These are phyloP conservation scores for Lagenidium sp. DNA, from an alignment of 352 stramenopile species.

Conservation along the genomic window DNA sequence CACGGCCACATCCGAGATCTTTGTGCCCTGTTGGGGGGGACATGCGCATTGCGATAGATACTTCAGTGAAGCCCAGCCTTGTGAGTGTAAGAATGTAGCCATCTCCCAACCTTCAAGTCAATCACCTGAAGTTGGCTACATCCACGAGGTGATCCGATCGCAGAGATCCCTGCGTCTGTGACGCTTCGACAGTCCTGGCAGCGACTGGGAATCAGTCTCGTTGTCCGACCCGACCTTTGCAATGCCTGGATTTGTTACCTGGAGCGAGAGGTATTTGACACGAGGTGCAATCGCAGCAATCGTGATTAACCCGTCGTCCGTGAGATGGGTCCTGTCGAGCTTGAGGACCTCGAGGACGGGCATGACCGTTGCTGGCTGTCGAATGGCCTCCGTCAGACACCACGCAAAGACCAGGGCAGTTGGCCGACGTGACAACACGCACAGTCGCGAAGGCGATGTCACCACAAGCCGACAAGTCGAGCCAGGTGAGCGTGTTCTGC, in stretches of 20 bases:
- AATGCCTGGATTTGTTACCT: too few relatives aligned
- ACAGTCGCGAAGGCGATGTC: too few relatives aligned
- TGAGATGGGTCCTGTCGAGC: constrained; percentile 47
- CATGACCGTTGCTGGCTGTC: constrained; percentile 7
- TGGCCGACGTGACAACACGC: too few relatives aligned
- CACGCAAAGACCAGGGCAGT: constrained; percentile 5
- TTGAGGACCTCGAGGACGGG: constrained; percentile 42
- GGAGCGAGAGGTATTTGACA: constrained; percentile 57
- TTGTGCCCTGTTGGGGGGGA: constrained; percentile 48
- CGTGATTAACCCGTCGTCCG: constrained; percentile 27
- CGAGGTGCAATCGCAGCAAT: constrained; percentile 21
- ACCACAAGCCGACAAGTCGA: too few relatives aligned
- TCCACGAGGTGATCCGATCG: constrained; percentile 18
- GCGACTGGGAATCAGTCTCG: neutral
- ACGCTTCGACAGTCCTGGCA: constrained; percentile 41
- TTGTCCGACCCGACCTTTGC: too few relatives aligned
- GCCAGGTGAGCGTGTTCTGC: too few relatives aligned
- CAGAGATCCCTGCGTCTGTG: constrained; percentile 30
- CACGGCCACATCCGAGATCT: constrained; percentile 35
- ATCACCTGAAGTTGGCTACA: constrained; percentile 36
- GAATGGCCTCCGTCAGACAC: neutral
- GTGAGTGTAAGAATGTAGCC: too few relatives aligned
- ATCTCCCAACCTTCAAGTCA: constrained; percentile 52
- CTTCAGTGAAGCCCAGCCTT: too few relatives aligned
- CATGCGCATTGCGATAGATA: too few relatives aligned